These are phyloP conservation scores for Trichomonas gallinae DNA, from an alignment of 208 protist genomes.

Conservation along the genomic window DNA sequence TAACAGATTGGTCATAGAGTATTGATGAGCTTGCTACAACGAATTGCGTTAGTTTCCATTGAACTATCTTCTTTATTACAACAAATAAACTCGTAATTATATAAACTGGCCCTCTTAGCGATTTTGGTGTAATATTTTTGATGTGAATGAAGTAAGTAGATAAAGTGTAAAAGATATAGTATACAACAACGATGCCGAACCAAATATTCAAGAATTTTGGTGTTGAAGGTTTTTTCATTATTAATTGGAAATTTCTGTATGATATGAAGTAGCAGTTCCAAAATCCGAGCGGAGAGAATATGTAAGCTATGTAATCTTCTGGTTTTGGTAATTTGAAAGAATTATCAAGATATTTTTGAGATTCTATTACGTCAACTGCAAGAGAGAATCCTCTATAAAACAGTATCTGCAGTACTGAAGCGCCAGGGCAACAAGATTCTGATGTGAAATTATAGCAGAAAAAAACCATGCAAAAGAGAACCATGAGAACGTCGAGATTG, in stretches of 20 bases:
- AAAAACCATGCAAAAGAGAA: background rate
- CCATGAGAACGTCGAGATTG: background rate
- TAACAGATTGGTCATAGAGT: background rate
- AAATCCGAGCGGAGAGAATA: background rate
- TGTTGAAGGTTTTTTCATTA: background rate
- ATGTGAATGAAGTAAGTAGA: background rate
- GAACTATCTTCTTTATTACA: background rate
- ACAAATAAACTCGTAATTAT: background rate
- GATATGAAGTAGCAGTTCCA: background rate
- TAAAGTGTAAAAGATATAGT: background rate
- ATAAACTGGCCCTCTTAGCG: background rate
- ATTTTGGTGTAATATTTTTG: background rate
- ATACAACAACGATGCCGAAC: background rate
- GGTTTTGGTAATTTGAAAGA: background rate
- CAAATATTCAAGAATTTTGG: background rate
- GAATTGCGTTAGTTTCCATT: background rate
- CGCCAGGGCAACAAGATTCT: background rate
- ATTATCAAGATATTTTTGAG: background rate
- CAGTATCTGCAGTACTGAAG: background rate
- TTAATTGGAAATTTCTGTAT: background rate
- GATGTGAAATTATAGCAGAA: background rate
- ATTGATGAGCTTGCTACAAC: background rate
- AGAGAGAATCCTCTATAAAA: background rate
- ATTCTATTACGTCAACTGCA: background rate
- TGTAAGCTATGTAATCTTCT: background rate